These are phyloP conservation scores for Aspergillus flavus DNA, from an alignment of 2,329 filamentous ascomycete species.

Conservation along the genomic window DNA sequence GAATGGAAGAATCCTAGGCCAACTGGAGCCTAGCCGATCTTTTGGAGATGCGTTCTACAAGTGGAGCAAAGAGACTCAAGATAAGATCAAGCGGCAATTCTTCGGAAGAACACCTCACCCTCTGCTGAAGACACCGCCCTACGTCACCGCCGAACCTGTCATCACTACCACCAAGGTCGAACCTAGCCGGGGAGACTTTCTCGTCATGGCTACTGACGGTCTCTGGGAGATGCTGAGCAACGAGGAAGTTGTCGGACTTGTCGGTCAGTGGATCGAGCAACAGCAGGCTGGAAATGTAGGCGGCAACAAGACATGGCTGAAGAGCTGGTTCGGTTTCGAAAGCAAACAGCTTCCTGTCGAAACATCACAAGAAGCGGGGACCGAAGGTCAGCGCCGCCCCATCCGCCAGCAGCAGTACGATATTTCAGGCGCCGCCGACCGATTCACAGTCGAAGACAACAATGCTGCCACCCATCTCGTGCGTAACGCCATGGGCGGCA, in stretches of 20 bases:
- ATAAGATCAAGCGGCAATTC: constrained; percentile 80
- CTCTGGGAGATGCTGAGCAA: constrained; percentile 99
- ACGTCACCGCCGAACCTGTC: constrained; percentile 94
- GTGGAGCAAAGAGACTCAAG: constrained; percentile 84
- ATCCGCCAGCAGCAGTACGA: constrained; percentile 93
- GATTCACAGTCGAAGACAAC: constrained; percentile 94
- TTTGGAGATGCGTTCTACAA: constrained; percentile 98
- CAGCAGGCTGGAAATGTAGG: constrained; percentile 54
- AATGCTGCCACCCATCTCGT: constrained; percentile 96
- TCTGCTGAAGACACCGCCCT: constrained; percentile 85
- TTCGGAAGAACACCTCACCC: constrained; percentile 80
- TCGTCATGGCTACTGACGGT: constrained; percentile 95
- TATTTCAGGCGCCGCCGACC: constrained; percentile 65
- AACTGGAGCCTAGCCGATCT: constrained; percentile 87
- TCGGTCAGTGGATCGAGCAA: constrained; percentile 93
- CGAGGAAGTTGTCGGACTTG: constrained; percentile 93
- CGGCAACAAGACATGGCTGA: constrained; percentile 64
- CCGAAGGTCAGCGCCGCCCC: constrained; percentile 74
- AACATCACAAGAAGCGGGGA: constrained; percentile 50
- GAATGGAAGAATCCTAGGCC: constrained; percentile 88
- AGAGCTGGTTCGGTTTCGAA: constrained; percentile 65
- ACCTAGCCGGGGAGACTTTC: constrained; percentile 87
- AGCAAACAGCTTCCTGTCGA: constrained; percentile 74
- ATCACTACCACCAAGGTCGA: constrained; percentile 91
- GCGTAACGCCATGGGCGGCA: constrained; percentile 90